These are phyloP conservation scores for Fusarium palustre DNA, from an alignment of 2,329 filamentous ascomycete species.

Conservation along the genomic window DNA sequence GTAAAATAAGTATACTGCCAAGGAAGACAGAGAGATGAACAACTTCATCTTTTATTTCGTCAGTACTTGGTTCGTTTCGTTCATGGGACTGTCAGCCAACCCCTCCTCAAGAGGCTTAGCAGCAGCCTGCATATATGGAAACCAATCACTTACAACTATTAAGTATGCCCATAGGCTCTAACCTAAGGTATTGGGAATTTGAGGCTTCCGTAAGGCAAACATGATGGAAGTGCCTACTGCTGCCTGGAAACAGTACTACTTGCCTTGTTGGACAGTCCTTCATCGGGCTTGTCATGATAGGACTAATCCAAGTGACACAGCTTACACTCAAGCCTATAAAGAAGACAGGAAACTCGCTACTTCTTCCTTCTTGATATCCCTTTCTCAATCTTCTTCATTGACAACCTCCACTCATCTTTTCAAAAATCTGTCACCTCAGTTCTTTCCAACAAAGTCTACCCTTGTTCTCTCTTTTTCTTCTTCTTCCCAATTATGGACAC, in stretches of 20 bases:
- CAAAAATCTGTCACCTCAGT: neutral
- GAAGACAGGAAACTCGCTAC: slow-evolving; percentile 5
- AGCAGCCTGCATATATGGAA: slow-evolving; percentile 13
- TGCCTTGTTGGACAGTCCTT: slow-evolving; percentile 4
- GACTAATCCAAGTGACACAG: slow-evolving; percentile 1
- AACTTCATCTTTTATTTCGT: neutral
- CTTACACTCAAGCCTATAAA: slow-evolving; percentile 20
- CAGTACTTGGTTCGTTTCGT: neutral
- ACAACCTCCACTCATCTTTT: neutral
- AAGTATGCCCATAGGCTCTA: neutral
- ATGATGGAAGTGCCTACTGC: slow-evolving; percentile 16
- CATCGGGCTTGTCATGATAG: neutral
- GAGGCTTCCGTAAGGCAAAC: slow-evolving; percentile 11
- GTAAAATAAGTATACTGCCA: too few species aligned
- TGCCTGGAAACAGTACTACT: slow-evolving; percentile 28
- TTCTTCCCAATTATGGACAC: slow-evolving; percentile 27
- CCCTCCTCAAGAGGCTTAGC: slow-evolving; percentile 18
- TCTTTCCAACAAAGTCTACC: neutral
- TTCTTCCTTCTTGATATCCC: neutral
- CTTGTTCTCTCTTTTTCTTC: too few species aligned
- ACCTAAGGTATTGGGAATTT: neutral
- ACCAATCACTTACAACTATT: neutral
- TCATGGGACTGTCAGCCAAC: neutral
- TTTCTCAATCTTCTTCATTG: neutral
- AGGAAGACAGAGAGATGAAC: too few species aligned